These are phyloP conservation scores for Protea cynaroides DNA, from an alignment of 164 flowering plant genomes.

Conservation along the genomic window DNA sequence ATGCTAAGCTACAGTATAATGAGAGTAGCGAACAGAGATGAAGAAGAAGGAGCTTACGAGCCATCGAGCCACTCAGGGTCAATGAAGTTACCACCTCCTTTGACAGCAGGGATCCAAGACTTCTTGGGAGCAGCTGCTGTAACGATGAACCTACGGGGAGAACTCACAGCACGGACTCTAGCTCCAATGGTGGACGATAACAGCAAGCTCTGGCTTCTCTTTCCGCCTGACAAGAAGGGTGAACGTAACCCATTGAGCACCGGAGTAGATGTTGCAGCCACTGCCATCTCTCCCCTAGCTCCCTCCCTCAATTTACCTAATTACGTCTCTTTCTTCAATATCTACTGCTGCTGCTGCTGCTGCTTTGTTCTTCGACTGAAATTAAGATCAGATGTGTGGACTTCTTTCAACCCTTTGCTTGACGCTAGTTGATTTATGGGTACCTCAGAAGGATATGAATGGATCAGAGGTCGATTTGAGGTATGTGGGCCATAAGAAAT, in stretches of 20 bases:
- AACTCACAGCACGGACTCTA: constrained; percentile 15
- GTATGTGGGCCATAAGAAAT: constrained; percentile 48
- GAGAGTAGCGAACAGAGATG: neutral
- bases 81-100: constrained; percentile 65
- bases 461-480: constrained; percentile 21
- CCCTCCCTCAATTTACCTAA: no score
- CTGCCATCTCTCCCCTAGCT: constrained; percentile 23
- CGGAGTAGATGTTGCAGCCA: constrained; percentile 61
- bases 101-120: constrained; percentile 91
- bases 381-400: no score
- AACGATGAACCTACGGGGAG: constrained; percentile 36
- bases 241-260: constrained; percentile 57
- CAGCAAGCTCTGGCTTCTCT: constrained; percentile 36
- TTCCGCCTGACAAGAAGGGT: constrained; percentile 59
- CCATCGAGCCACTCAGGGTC: constrained; percentile 99
- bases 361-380: no score
- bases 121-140: constrained; percentile 69
- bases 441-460: neutral
- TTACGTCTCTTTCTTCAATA: neutral
- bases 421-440: neutral
- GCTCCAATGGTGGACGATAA: constrained; percentile 19
- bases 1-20: no score
- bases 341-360: neutral
- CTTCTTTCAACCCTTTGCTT: neutral
- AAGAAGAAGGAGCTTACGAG: constrained; percentile 54